These are phyloP conservation scores for Lentinula edodes DNA, from an alignment of 768 basidiomycete genomes.

Conservation along the genomic window DNA sequence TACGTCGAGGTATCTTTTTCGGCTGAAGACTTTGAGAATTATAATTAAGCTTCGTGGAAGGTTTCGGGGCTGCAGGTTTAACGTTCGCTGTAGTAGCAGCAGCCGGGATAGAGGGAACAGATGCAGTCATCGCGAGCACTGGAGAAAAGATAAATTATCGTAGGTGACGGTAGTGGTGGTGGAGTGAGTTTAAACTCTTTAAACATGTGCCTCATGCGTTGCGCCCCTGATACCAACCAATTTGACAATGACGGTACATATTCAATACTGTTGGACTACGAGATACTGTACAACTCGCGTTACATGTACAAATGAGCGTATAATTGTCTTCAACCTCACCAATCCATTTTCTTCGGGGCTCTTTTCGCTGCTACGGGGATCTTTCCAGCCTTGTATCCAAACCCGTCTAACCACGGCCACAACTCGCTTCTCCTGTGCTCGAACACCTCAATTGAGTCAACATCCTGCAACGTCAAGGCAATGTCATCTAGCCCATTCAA, in stretches of 20 bases:
- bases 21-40: constrained; percentile 22
- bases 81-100: not conserved
- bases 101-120: not conserved
- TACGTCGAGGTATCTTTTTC: constrained; percentile 63
- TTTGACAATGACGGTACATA: too few species aligned
- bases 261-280: too few species aligned
- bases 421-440: constrained; percentile 69
- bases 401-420: constrained; percentile 98
- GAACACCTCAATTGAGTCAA: constrained; percentile 65
- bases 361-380: constrained; percentile 49
- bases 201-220: constrained; percentile 1
- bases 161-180: not conserved
- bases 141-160: not conserved
- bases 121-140: not conserved
- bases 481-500: constrained; percentile 97
- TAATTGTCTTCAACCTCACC: constrained; percentile 34
- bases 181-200: not conserved
- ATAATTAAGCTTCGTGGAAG: not conserved
- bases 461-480: constrained; percentile 85
- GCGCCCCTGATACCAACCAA: not conserved
- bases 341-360: constrained; percentile 57
- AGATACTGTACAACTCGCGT: not conserved
- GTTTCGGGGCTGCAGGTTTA: not conserved
- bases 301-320: not conserved
- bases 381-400: constrained; percentile 79